Base-by-base conservation (phyloP, 495 filamentous ascomycete species). In the Cercophora sp. region DNA sequence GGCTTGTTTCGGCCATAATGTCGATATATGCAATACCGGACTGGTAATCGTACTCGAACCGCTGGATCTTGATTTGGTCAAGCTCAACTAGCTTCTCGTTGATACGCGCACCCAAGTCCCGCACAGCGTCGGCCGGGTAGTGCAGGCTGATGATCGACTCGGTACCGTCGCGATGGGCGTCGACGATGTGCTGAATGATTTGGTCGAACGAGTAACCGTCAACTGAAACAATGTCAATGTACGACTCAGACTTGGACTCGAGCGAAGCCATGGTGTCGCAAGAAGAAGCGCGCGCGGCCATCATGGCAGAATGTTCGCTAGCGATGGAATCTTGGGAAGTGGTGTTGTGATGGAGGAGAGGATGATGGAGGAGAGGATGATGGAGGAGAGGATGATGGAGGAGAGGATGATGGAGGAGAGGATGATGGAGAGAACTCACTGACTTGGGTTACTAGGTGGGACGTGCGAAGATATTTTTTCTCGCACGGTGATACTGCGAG, bases 11-110 rank as follows among this genome's bases (percentile, higher is more conserved):
- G 37, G 23, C 42, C 32, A 23, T 41, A 34, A 54, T 48, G 24
- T 54, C 34, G 43, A 54, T 45, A 40, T 42, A 41, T 23, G 44
- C 52, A 16, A 18, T 48, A 8, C 29, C 23, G 18, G 43, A 54
- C 24, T 48, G 20, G 35, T 54, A 54, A 23, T 54, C 43, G 52
- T 54, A 54, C 22, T 54, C 52, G 15, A 48, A 42, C 8, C 51
- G 52, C 3, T 26, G 34, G 43, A 48, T 48, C 25, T 47, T 46
- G 6, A 4, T 34, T 40, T 41, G 2, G 52, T 34, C 52, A 20
- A 41, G 34, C 24, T 41, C 43, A n/a, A 43, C 13, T 20, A 55
- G 52, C 31, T 29, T 24, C 32, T 24, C 27, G 37, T 55, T 39
- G 20, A 55, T 31, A 4, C 29, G 11, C 16, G 31, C 45, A 34